Base-by-base conservation (phyloP, 2,329 filamentous ascomycete genomes). In the Hypoxylon sp. region DNA sequence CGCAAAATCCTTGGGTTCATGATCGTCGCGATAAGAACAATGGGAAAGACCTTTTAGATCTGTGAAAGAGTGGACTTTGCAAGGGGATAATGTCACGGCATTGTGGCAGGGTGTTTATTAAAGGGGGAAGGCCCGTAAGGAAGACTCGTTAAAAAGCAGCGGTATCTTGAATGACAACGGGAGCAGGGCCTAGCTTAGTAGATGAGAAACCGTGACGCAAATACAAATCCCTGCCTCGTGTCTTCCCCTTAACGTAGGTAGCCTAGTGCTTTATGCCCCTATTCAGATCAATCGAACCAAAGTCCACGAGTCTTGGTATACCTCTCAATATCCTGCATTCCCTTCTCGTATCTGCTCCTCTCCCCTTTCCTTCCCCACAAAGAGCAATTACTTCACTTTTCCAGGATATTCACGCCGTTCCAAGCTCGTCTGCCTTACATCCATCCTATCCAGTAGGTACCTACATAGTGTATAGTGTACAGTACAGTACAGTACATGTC, bases 131-230 rank as follows among this genome's bases (percentile, higher is more conserved):
- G 13, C 23, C 13, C 28, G n/a, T 48, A 11, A 19, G 36, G 41
- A 43, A 58, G 56, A 17, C 50, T 46, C 57, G 34, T 43, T 30
- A 30, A 45, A 49, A 43, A 59, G 21, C 23, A 52, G 41, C 34
- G 57, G 58, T 67, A 64, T 61, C 17, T 57, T 60, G 52, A 60
- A 13, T 50, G 46, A 56, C 45, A 36, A 48, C n/a, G 34, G 50
- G 48, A 38, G 41, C 48, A 66, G 41, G 43, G 52, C 56, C 25
- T 63, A 70, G 57, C 46, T 67, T 61, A 36, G 45, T 67, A 67
- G 60, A 63, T 21, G 41, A 63, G 46, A 57, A 56, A 58, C 56
- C 17, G 56, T 57, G 53, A 62, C 21, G 52, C 30, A 45, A 69
- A 53, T 61, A 61, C 28, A 36, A 23, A 45, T 60, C 45, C 45